Evolutionary conservation across 805 yeast species (phyloP).

Genomic region (Saturnispora diversa): DNA sequence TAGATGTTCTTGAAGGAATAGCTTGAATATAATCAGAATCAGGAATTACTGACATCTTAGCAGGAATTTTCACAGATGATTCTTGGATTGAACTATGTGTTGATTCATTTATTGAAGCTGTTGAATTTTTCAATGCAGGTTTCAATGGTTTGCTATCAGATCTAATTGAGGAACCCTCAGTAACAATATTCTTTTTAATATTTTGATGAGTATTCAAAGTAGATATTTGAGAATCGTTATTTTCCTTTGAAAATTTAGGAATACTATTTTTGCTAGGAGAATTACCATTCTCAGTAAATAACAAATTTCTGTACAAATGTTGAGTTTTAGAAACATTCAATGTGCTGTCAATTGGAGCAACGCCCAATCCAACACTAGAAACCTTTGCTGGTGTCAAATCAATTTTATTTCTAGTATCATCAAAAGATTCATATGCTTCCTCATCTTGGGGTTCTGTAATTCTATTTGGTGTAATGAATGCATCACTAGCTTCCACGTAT

Average conservation of each 20-base stretch:
- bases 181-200: background rate
- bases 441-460: slow-evolving; percentile 1
- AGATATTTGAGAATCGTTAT: background rate
- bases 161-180: background rate
- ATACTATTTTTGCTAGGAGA: slow-evolving; percentile 11
- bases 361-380: slow-evolving; percentile 1
- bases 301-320: slow-evolving; percentile 14
- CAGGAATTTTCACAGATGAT: background rate
- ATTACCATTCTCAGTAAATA: background rate
- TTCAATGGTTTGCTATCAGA: slow-evolving; percentile 2
- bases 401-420: background rate
- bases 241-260: slow-evolving; percentile 5
- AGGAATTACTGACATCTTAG: background rate
- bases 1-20: background rate
- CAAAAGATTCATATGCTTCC: background rate
- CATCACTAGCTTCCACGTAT: slow-evolving; percentile 11
- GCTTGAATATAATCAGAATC: background rate
- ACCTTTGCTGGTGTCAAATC: background rate
- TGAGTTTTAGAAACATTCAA: background rate
- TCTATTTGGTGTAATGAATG: too few relatives aligned
- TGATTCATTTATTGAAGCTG: slow-evolving; percentile 1
- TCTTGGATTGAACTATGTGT: background rate
- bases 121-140: slow-evolving; percentile 4
- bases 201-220: background rate
- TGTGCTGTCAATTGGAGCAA: background rate